phyloP scores from a whole-genome alignment of 2,329 filamentous ascomycete genomes.

The Fusarium sp. region DNA sequence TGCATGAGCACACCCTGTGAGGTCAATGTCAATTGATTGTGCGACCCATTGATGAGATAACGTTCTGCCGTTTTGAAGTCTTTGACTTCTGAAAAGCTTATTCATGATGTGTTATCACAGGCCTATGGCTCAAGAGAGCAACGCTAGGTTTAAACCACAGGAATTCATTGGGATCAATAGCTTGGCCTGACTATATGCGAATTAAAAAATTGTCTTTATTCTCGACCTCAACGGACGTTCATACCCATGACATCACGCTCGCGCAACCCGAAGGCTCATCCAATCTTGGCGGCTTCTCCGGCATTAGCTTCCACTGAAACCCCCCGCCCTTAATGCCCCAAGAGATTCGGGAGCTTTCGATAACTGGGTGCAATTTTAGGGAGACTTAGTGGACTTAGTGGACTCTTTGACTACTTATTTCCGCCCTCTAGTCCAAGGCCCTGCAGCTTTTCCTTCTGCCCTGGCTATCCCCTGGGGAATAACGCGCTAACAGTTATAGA shows the following conservation, averaged over 20 bases:
- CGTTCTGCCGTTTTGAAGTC: neutral
- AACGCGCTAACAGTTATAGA: constrained; percentile 16
- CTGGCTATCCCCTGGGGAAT: constrained; percentile 32
- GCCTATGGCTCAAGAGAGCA: neutral
- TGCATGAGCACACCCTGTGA: neutral
- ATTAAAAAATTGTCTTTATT: neutral
- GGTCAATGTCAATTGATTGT: neutral
- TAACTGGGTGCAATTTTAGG: too few species aligned
- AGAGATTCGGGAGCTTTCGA: too few species aligned
- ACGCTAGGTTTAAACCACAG: neutral
- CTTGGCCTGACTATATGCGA: neutral
- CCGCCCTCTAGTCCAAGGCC: too few species aligned
- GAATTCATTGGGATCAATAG: neutral
- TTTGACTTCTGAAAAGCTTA: too few species aligned
- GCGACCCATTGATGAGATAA: neutral
- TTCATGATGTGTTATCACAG: too few species aligned
- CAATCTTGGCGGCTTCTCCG: constrained; percentile 26
- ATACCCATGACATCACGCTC: constrained; percentile 21
- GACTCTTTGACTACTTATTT: too few species aligned
- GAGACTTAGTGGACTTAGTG: too few species aligned
- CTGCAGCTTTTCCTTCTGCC: constrained; percentile 3
- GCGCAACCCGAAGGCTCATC: neutral
- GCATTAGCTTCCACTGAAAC: constrained; percentile 25
- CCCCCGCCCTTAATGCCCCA: constrained; percentile 22
- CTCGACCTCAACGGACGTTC: neutral